These are phyloP conservation scores for Carex cristatella DNA, from an alignment of 176 grass and related monocot genomes.

Conservation along the genomic window DNA sequence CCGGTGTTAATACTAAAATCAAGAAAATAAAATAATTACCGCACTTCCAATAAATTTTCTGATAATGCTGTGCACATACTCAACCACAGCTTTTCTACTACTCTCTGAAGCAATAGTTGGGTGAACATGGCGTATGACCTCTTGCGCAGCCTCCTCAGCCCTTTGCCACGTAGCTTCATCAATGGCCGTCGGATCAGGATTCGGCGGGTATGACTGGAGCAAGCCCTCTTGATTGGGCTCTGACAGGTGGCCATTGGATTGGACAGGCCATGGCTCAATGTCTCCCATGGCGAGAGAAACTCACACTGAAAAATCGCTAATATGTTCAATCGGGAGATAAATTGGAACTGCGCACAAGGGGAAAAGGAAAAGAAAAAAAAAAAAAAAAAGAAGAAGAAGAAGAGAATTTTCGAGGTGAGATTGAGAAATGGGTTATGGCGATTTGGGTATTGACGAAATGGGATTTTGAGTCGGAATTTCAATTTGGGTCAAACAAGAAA, in stretches of 20 bases:
- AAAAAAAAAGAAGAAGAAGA: neutral
- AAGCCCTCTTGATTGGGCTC: conserved; percentile 1
- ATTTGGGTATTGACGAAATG: conserved; percentile 16
- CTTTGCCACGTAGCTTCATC: conserved; percentile 37
- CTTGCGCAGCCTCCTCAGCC: conserved; percentile 52
- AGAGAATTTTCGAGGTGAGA: neutral
- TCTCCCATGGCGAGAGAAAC: conserved; percentile 48
- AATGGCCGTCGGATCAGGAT: conserved; percentile 51
- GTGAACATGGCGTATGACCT: conserved; percentile 52
- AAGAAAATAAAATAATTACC: conserved; percentile 35
- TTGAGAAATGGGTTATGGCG: neutral
- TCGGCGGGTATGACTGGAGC: conserved; percentile 11
- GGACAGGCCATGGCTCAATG: conserved; percentile 42
- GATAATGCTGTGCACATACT: conserved; percentile 61
- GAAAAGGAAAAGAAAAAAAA: neutral
- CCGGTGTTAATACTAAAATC: neutral
- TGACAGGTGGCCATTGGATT: conserved; percentile 24
- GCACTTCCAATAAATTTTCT: conserved; percentile 22
- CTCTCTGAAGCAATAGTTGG: conserved; percentile 60
- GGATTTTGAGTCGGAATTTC: neutral
- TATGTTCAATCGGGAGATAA: neutral
- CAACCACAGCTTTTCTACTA: conserved; percentile 56
- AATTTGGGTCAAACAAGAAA: neutral
- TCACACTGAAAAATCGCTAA: neutral
- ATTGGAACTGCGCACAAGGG: neutral